Evolutionary conservation across 108 stramenopile species (phyloP).

Genomic region (Cyclotella atomus): DNA sequence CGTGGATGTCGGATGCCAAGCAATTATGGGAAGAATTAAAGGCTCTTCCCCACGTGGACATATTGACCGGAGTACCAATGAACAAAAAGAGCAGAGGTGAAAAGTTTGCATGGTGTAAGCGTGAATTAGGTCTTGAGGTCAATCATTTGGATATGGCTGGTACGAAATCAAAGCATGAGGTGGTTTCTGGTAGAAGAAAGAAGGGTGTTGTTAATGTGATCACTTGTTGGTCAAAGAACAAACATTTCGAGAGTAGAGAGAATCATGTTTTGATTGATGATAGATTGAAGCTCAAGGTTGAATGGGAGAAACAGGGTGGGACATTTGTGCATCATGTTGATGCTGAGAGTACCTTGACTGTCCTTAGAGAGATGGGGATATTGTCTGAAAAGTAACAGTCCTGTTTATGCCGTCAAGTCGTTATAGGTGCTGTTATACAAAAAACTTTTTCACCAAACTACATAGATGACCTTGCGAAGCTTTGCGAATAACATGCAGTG

Average conservation of each 20-base stretch:
- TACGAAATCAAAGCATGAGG: conserved; percentile 38
- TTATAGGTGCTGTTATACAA: too few species aligned
- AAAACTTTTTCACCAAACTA: too few species aligned
- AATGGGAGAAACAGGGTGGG: conserved; percentile 75
- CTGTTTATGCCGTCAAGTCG: too few species aligned
- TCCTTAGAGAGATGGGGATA: conserved; percentile 41
- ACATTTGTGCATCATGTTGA: conserved; percentile 79
- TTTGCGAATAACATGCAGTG: too few species aligned
- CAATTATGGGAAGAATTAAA: conserved; percentile 59
- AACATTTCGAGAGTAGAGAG: conserved; percentile 66
- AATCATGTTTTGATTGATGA: conserved; percentile 80
- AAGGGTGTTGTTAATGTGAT: conserved; percentile 60
- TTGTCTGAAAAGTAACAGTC: not conserved
- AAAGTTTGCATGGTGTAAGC: conserved; percentile 75
- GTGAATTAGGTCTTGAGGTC: conserved; percentile 58
- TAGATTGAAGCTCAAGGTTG: conserved; percentile 48
- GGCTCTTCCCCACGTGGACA: conserved; percentile 49
- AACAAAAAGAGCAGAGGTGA: conserved; percentile 46
- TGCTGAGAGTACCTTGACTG: conserved; percentile 25
- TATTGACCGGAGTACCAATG: conserved; percentile 73
- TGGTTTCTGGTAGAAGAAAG: conserved; percentile 37
- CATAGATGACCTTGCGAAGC: too few species aligned
- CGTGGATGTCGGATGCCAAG: conserved; percentile 78
- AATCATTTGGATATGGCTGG: conserved; percentile 79
- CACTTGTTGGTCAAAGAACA: conserved; percentile 84